phyloP scores from a whole-genome alignment of 495 filamentous ascomycete genomes.

The Penicillium atrosanguineum region DNA sequence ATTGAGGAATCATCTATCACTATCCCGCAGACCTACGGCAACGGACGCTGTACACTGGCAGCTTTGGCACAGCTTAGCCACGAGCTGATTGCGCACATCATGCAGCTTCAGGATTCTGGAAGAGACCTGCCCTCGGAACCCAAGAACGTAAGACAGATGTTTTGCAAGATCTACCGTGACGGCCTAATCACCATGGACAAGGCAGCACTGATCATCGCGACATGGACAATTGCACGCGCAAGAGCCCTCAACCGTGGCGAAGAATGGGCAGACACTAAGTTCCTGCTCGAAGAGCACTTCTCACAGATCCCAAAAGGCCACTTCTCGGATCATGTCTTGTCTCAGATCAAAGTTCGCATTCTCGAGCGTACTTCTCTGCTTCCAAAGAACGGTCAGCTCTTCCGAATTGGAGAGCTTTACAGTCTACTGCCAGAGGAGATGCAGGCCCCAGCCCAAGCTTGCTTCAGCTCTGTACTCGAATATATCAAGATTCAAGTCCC shows the following conservation, averaged over 20 bases:
- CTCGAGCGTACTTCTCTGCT: constrained; percentile 39
- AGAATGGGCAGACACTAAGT: constrained; percentile 35
- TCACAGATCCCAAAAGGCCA: constrained; percentile 29
- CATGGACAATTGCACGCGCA: constrained; percentile 39
- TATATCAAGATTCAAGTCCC: constrained; percentile 20
- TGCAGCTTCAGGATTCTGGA: constrained; percentile 29
- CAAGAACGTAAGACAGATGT: constrained; percentile 38
- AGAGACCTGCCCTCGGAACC: constrained; percentile 25
- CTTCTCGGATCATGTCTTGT: constrained; percentile 30
- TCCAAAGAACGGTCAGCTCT: constrained; percentile 37
- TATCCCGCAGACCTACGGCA: constrained; percentile 34
- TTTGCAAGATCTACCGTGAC: constrained; percentile 44
- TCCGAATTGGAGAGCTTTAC: constrained; percentile 33
- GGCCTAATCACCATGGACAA: constrained; percentile 40
- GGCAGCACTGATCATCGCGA: constrained; percentile 39
- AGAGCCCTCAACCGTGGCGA: constrained; percentile 27
- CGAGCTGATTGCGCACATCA: constrained; percentile 43
- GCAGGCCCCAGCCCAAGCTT: constrained; percentile 23
- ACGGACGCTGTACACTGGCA: constrained; percentile 35
- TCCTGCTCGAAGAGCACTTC: constrained; percentile 31
- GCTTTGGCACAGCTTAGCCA: constrained; percentile 42
- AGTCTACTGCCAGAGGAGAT: constrained; percentile 31
- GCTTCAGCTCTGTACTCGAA: constrained; percentile 23
- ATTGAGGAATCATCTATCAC: constrained; percentile 34
- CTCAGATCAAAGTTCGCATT: constrained; percentile 33